phyloP scores from a whole-genome alignment of 768 basidiomycete species.

The Hysterangium stoloniferum region DNA sequence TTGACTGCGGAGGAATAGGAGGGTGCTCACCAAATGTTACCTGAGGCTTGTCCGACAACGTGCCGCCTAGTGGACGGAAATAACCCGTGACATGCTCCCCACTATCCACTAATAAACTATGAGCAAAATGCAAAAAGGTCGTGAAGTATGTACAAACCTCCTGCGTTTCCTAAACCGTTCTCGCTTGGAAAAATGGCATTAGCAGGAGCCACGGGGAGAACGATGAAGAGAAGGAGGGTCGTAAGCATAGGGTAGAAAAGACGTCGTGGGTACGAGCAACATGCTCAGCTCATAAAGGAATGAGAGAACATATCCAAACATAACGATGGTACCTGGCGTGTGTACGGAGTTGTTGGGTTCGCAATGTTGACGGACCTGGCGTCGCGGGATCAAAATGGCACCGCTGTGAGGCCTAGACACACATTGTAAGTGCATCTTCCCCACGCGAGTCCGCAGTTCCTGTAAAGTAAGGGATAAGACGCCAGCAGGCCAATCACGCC shows the following conservation, averaged over 20 bases:
- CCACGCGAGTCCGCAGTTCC: too few relatives aligned
- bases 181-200: not conserved
- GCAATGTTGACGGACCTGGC: not conserved
- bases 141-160: not conserved
- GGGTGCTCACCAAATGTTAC: too few relatives aligned
- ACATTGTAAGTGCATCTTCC: too few relatives aligned
- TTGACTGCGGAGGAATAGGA: too few relatives aligned
- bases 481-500: too few relatives aligned
- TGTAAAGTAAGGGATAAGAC: too few relatives aligned
- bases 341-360: not conserved
- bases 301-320: not conserved
- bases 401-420: too few relatives aligned
- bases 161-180: not conserved
- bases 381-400: conserved; percentile 3
- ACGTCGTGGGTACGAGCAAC: conserved; percentile 1
- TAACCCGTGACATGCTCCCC: too few relatives aligned
- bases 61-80: too few relatives aligned
- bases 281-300: not conserved
- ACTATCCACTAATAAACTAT: not conserved
- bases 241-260: not conserved
- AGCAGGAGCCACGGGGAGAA: not conserved
- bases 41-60: too few relatives aligned
- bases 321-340: not conserved
- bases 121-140: not conserved
- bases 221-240: not conserved